These are phyloP conservation scores for Suillus lakei DNA, from an alignment of 768 basidiomycete species.

Conservation along the genomic window DNA sequence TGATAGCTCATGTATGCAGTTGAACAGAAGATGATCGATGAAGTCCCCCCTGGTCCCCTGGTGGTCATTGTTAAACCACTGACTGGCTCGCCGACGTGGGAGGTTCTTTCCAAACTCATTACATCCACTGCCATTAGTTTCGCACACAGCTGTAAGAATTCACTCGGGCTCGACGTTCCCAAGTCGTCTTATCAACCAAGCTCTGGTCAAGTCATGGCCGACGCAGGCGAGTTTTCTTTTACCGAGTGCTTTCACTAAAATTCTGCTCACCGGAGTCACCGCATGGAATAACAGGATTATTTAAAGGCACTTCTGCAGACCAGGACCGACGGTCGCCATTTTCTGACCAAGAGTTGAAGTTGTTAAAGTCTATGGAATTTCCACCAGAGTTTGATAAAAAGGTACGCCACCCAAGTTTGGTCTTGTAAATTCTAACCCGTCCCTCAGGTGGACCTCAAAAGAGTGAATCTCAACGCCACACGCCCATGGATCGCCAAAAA, in stretches of 20 bases:
- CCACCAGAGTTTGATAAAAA: conserved; percentile 89
- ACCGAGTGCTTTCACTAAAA: neutral
- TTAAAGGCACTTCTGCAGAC: conserved; percentile 90
- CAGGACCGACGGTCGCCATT: conserved; percentile 94
- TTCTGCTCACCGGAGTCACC: conserved; percentile 13
- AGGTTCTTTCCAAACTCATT: neutral
- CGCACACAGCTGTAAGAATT: no score
- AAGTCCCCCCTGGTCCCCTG: no score
- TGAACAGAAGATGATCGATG: no score
- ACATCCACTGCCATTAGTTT: no score
- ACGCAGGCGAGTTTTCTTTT: conserved; percentile 53
- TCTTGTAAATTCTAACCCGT: neutral
- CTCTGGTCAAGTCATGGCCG: conserved; percentile 49
- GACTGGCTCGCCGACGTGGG: no score
- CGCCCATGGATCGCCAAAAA: conserved; percentile 96
- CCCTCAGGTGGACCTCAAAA: conserved; percentile 86
- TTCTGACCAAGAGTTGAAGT: conserved; percentile 91
- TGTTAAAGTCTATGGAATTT: conserved; percentile 90
- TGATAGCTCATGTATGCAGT: no score
- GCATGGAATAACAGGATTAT: conserved; percentile 59
- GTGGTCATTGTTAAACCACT: no score
- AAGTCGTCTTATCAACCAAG: conserved; percentile 5
- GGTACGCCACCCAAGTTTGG: conserved; percentile 40
- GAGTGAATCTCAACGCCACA: conserved; percentile 92
- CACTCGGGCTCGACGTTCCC: neutral